A percentile compares a stretch with the other conserved stretches of the same genome.
Evolutionary conservation across 2,329 filamentous ascomycete species (phyloP).

Genomic region (Aspergillus quadricinctus): DNA sequence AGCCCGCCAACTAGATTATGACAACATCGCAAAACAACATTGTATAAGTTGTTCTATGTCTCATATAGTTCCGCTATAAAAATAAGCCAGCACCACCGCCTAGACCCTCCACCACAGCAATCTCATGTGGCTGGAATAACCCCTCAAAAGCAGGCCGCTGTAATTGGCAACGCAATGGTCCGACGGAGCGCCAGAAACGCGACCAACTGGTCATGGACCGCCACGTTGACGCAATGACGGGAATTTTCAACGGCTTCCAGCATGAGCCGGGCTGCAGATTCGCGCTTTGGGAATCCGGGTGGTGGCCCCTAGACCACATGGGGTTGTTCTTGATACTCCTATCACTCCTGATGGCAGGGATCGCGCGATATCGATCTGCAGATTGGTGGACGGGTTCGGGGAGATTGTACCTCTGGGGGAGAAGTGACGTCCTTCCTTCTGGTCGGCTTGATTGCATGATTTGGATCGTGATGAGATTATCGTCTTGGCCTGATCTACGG

Average conservation of each 20-base stretch:
- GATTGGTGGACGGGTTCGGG: not conserved
- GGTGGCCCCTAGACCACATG: not conserved
- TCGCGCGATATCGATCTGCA: not conserved
- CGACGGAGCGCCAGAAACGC: not conserved
- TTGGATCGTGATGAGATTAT: not conserved
- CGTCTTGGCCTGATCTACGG: not conserved
- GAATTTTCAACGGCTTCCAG: not conserved
- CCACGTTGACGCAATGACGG: not conserved
- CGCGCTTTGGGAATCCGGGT: not conserved
- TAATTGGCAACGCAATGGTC: not conserved
- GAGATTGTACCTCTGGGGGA: not conserved
- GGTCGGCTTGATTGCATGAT: not conserved
- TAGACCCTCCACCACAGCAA: not conserved
- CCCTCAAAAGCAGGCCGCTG: not conserved
- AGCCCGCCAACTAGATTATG: not conserved
- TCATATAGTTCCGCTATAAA: no score
- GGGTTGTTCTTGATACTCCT: not conserved
- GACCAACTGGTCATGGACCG: not conserved
- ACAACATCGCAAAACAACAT: no score
- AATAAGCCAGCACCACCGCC: not conserved
- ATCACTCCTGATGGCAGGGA: not conserved
- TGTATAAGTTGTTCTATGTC: no score
- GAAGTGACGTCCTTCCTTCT: not conserved
- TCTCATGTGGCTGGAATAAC: not conserved
- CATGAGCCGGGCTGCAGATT: not conserved